Evolutionary conservation across 2,329 filamentous ascomycete species (phyloP).

Genomic region (Grosmannia penicillata): DNA sequence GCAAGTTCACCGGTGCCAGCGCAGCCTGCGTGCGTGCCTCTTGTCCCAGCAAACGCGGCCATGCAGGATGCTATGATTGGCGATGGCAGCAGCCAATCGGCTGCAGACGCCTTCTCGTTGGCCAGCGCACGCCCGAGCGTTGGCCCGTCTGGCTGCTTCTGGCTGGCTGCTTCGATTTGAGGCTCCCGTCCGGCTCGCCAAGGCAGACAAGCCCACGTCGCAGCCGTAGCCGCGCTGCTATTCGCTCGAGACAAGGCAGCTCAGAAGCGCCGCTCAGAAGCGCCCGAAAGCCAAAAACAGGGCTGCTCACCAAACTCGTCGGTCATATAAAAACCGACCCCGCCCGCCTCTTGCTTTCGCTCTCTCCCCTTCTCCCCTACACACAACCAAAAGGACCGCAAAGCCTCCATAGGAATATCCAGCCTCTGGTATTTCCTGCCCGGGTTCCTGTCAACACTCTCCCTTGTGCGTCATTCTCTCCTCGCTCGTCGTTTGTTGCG

Average conservation of each 20-base stretch:
- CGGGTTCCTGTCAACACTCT: slow-evolving; percentile 35
- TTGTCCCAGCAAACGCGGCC: no score
- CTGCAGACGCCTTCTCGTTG: no score
- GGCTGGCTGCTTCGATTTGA: background rate
- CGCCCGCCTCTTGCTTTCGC: slow-evolving; percentile 22
- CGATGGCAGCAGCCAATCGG: no score
- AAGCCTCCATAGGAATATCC: slow-evolving; percentile 38
- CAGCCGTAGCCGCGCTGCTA: slow-evolving; percentile 1
- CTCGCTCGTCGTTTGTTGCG: background rate
- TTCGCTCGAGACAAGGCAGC: no score
- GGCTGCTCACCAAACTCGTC: slow-evolving; percentile 1
- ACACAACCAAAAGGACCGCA: slow-evolving; percentile 42
- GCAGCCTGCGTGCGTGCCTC: no score
- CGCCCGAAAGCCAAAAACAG: slow-evolving; percentile 1
- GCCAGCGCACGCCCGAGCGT: no score
- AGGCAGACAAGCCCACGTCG: slow-evolving; percentile 8
- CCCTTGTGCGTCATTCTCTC: slow-evolving; percentile 18
- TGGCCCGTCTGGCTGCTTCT: no score
- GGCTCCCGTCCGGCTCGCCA: no score
- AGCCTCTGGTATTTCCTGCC: slow-evolving; percentile 35
- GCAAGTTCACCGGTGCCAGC: no score
- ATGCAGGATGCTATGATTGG: no score
- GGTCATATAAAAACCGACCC: slow-evolving; percentile 21
- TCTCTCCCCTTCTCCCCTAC: slow-evolving; percentile 38
- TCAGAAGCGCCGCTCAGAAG: no score